Evolutionary conservation across 108 stramenopile species (phyloP), one percentile per base, ranked within the genome.

Genomic region (Aurantiochytrium sp.): DNA sequence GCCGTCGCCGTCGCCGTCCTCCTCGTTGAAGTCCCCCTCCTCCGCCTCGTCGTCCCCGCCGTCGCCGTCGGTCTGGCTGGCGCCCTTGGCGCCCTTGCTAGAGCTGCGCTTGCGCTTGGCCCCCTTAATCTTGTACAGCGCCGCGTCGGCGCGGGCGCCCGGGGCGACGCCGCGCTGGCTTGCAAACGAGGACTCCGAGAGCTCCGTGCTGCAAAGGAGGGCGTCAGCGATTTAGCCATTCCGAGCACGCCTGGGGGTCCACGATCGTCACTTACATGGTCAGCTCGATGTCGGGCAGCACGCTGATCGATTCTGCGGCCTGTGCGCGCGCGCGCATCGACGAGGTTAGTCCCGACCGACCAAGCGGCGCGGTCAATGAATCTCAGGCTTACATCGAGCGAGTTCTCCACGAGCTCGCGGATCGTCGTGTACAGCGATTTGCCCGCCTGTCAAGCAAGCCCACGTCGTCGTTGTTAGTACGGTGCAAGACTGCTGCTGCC

Each of bases 351-450:
- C n/a, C n/a, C n/a, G n/a, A n/a, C n/a, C n/a, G n/a, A n/a, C n/a
- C n/a, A n/a, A n/a, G n/a, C n/a, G n/a, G n/a, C n/a, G n/a, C n/a
- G n/a, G n/a, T n/a, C n/a, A n/a, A n/a, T n/a, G n/a, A n/a, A n/a
- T n/a, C n/a, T n/a, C n/a, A 6, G 4, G 17, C 87, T 42, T 32
- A 52, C 69, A 91, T 98, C 98, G 48, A 96, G 87, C 89, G 88
- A 36, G 90, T 98, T 97, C 87, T 98, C 96, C 69, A 97, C 94
- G 37, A 97, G 87, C 92, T 98, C 98, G 6, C 98, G 96, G 36
- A 98, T 91, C 8, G 96, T 96, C 30, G 98, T 98, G 91, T 97
- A 98, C 68, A 98, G 92, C 17, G 97, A 96, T 88, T 97, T 97
- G 24, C 97, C 86, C 21, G 89, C 86, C 54, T 86, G 45, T 50